phyloP scores from a whole-genome alignment of 208 protist species.

The Leishmania gerbilli region DNA sequence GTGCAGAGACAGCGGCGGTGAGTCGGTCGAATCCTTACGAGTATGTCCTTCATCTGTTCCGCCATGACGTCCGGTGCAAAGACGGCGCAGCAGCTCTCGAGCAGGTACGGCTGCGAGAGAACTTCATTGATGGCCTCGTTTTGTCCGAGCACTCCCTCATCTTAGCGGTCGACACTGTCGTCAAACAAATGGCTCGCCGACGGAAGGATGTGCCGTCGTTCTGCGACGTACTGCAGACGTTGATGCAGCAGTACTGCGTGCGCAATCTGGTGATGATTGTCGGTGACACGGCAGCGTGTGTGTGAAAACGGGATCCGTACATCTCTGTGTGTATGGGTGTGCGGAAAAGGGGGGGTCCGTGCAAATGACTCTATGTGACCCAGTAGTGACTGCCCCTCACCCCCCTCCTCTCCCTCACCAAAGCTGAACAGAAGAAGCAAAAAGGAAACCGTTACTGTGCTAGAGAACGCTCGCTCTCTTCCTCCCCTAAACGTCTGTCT shows the following conservation, averaged over 20 bases:
- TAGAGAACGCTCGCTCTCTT: no score
- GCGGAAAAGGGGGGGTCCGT: no score
- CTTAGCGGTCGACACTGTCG: background rate
- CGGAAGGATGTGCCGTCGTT: constrained; percentile 5
- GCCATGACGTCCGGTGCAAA: background rate
- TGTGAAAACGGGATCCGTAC: background rate
- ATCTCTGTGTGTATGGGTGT: no score
- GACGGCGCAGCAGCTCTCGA: background rate
- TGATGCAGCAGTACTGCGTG: constrained; percentile 14
- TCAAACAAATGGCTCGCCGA: background rate
- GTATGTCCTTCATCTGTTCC: constrained; percentile 1
- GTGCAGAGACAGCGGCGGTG: background rate
- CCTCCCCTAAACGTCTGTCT: no score
- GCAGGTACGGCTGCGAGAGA: background rate
- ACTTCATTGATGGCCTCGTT: constrained; percentile 3
- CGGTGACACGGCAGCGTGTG: background rate
- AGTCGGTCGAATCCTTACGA: background rate
- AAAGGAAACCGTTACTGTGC: no score
- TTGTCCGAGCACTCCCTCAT: constrained; percentile 1
- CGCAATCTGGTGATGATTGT: constrained; percentile 20
- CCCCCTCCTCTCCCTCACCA: no score
- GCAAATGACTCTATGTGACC: no score
- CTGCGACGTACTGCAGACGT: constrained; percentile 4
- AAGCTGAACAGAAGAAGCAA: no score
- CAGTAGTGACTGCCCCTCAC: background rate